phyloP scores from a whole-genome alignment of 176 grass and related monocot species.

The Oryza longistaminata region DNA sequence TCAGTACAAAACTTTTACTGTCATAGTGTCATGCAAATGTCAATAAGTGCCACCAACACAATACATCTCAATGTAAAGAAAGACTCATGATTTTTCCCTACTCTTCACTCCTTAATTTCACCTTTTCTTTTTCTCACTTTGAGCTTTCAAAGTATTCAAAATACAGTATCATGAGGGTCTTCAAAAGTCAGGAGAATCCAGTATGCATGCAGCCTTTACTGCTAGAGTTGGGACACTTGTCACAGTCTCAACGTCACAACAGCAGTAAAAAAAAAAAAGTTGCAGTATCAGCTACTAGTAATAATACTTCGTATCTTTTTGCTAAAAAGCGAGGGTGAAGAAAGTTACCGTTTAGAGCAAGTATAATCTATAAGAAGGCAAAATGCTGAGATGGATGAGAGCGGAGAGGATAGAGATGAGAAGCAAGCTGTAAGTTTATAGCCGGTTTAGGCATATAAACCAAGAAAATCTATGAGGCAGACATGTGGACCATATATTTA shows the following conservation, averaged over 20 bases:
- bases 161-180: neutral
- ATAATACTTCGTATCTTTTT: too few relatives aligned
- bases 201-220: neutral
- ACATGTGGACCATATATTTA: too few relatives aligned
- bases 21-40: too few relatives aligned
- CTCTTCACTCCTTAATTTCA: neutral
- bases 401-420: too few relatives aligned
- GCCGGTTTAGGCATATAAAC: too few relatives aligned
- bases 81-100: neutral
- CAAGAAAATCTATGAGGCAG: too few relatives aligned
- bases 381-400: too few relatives aligned
- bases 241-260: neutral
- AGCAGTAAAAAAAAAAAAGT: neutral
- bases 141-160: neutral
- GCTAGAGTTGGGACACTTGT: neutral
- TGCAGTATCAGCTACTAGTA: neutral
- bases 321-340: too few relatives aligned
- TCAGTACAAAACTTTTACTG: too few relatives aligned
- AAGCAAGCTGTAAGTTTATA: too few relatives aligned
- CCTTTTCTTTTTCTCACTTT: neutral
- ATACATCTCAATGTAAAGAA: neutral
- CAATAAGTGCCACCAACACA: neutral
- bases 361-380: too few relatives aligned
- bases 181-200: neutral
- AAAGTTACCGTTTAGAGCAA: too few relatives aligned